Percentiles rank a stretch among this genome's conserved stretches.
Evolutionary conservation across 176 grass and related monocot genomes (phyloP).

Genomic region (Leersia perrieri): DNA sequence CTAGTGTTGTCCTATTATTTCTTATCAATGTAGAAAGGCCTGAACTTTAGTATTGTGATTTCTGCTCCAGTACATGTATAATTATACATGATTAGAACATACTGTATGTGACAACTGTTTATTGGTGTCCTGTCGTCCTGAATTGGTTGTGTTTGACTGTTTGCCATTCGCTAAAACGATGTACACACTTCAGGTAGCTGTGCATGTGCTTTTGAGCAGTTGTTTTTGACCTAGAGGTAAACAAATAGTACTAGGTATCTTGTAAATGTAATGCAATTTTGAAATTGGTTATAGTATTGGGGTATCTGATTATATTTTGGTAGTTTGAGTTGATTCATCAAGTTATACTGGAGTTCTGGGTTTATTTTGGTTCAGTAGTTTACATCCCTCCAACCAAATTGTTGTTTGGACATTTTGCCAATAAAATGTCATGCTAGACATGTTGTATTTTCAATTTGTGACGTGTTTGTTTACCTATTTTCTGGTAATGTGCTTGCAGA

Average conservation of each 20-base stretch:
- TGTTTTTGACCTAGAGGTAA: background rate
- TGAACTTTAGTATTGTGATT: background rate
- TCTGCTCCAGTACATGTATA: background rate
- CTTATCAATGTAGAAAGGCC: background rate
- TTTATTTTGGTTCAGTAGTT: constrained; percentile 12
- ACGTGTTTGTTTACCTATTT: background rate
- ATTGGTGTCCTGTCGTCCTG: background rate
- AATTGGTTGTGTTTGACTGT: background rate
- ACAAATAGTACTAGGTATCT: background rate
- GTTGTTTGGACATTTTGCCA: background rate
- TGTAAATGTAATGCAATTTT: background rate
- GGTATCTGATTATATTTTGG: background rate
- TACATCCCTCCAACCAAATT: background rate
- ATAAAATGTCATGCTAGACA: background rate
- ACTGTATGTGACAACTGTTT: background rate
- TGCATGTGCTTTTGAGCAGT: background rate
- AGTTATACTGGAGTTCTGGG: background rate
- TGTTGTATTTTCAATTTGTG: background rate
- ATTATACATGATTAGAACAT: background rate
- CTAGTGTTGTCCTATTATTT: background rate
- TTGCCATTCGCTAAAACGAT: background rate
- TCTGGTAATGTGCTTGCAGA: constrained; percentile 47
- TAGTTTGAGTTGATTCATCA: background rate
- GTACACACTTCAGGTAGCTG: background rate
- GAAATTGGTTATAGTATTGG: background rate